Base-by-base conservation (phyloP, 1,284 basidiomycete genomes). In the Moesziomyces parantarcticus region DNA sequence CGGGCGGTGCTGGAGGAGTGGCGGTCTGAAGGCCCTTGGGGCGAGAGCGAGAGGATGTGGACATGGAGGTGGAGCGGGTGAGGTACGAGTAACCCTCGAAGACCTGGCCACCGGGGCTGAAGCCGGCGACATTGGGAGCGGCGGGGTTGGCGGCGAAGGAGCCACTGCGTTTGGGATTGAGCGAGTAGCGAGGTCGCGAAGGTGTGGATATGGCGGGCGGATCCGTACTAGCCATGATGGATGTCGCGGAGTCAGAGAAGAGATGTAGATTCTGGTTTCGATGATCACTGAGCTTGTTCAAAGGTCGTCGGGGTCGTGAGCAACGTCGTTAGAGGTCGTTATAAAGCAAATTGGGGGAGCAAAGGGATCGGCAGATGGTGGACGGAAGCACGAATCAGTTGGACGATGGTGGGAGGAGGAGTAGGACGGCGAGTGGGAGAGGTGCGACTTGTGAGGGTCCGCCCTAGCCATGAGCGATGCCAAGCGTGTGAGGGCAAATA, bases 11-110 rank as follows among this genome's bases (percentile, higher is more conserved):
- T 20, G 63, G 42, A n/a, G 60, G 49, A 5, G 57, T 36, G n/a
- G 58, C 42, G 1, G 48, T 58, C 29, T 75, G 63, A 32, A 75
- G 49, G 26, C 75, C 75, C 22, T 64, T 73, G 14, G 73, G 76
- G 5, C 70, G 65, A 18, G 78, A 71, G 13, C 79, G 40, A 14
- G 77, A 72, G 13, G 79, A 64, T 13, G 79, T 81, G 2, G 70
- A 67, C 54, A 80, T 75, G 49, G 76, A 72, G 20, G 77, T 63
- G 42, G 71, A 69, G 22, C 77, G 60, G 16, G 60, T 44, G 40
- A 80, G 74, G 59, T 80, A 80, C 5, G 77, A 79, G 58, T 78
- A 80, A 49, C 77, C 77, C 23, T 66, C 50, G n/a, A 72, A 68
- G 22, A 79, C 69, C 29, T 71, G 59, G 3, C 77, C 78, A 10